Conservation (phyloP, 2,329 filamentous ascomycete species). For the Colletotrichum somersetense region DNA sequence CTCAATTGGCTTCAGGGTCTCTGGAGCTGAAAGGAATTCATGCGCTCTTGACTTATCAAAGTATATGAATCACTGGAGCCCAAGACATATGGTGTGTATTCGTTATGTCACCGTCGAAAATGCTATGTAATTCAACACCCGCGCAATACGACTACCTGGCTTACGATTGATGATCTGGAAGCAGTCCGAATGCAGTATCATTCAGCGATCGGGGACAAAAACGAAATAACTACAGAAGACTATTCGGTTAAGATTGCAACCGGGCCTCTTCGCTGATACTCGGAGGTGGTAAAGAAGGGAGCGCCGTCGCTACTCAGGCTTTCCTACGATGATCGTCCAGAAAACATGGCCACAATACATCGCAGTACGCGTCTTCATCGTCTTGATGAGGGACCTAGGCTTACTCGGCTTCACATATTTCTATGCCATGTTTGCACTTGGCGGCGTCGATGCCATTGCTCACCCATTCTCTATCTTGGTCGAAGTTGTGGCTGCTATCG, state of each 20-base stretch:
- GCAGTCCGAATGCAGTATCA: neutral
- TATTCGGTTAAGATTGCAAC: neutral
- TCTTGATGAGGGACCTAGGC: conserved; percentile 37
- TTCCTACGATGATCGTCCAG: conserved; percentile 29
- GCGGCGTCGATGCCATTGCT: conserved; percentile 42
- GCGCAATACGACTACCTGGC: neutral
- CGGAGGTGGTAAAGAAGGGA: too few relatives aligned
- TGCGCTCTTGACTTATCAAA: neutral
- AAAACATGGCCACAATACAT: conserved; percentile 40
- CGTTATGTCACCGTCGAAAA: neutral
- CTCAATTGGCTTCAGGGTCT: neutral
- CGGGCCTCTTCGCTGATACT: neutral
- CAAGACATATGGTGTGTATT: too few relatives aligned
- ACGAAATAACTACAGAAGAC: neutral
- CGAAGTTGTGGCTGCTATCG: conserved; percentile 49
- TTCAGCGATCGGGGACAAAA: neutral
- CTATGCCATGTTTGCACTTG: conserved; percentile 40
- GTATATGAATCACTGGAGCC: neutral
- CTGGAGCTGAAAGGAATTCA: neutral
- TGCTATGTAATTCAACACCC: neutral
- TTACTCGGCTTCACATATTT: conserved; percentile 43
- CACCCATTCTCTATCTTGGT: conserved; percentile 46
- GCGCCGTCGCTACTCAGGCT: neutral
- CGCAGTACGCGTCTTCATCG: conserved; percentile 18
- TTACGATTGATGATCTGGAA: too few relatives aligned